These are phyloP conservation scores for Candida anutae DNA, from an alignment of 1,139 yeast genomes.

Conservation along the genomic window DNA sequence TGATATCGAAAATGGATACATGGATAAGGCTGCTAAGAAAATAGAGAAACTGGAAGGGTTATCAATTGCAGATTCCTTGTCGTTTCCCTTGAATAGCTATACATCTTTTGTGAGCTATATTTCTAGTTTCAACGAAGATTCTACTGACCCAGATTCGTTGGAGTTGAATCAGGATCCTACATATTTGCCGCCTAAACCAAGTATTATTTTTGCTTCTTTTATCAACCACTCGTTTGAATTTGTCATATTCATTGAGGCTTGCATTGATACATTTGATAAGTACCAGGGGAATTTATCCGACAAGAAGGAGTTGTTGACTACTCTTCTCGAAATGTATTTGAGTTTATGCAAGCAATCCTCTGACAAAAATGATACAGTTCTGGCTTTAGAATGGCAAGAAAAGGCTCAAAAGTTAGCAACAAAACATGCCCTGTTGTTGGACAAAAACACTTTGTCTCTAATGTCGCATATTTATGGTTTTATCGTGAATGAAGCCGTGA, in stretches of 20 bases:
- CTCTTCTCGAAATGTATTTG: conserved; percentile 77
- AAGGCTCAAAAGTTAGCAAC: conserved; percentile 54
- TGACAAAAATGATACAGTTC: conserved; percentile 18
- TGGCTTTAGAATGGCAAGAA: conserved; percentile 45
- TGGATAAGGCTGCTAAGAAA: neutral
- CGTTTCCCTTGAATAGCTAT: conserved; percentile 50
- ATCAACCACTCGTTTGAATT: conserved; percentile 79
- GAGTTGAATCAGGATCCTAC: conserved; percentile 41
- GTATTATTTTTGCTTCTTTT: conserved; percentile 80
- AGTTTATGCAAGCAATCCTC: conserved; percentile 36
- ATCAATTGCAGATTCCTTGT: conserved; percentile 1
- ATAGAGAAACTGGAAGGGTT: neutral
- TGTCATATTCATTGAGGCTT: conserved; percentile 90
- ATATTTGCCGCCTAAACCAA: conserved; percentile 87
- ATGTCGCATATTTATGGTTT: conserved; percentile 61
- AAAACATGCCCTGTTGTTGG: conserved; percentile 38
- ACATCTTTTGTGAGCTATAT: conserved; percentile 63
- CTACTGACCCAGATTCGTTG: conserved; percentile 2
- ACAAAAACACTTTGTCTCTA: conserved; percentile 52
- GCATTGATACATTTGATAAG: conserved; percentile 69
- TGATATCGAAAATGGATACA: neutral
- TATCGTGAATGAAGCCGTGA: conserved; percentile 36
- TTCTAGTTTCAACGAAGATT: conserved; percentile 21
- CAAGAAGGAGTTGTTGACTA: conserved; percentile 62
- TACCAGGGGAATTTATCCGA: conserved; percentile 70